These are phyloP conservation scores for Lepidium sativum DNA, from an alignment of 345 rosid genomes.

Conservation along the genomic window DNA sequence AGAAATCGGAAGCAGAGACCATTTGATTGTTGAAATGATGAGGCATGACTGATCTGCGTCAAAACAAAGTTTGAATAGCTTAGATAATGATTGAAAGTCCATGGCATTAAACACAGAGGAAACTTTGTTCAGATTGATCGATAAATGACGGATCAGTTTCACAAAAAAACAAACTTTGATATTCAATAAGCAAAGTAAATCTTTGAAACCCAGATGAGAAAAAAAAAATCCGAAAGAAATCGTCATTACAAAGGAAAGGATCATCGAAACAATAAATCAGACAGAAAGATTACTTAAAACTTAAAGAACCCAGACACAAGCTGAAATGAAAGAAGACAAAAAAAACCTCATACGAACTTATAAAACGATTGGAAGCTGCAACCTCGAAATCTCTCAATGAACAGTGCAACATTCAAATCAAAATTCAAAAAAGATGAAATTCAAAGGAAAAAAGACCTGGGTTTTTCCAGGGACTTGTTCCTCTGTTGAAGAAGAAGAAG, in stretches of 20 bases:
- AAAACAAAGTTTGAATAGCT: background rate
- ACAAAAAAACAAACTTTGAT: background rate
- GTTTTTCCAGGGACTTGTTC: constrained; percentile 3
- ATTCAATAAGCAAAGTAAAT: background rate
- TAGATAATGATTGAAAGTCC: background rate
- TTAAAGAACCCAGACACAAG: background rate
- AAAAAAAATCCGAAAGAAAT: background rate
- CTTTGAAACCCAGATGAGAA: constrained; percentile 5
- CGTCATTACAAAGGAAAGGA: background rate
- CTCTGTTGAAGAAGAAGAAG: constrained; percentile 1
- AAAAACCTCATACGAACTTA: background rate
- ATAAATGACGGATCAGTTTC: background rate
- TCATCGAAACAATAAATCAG: constrained; percentile 3
- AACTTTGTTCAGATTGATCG: background rate
- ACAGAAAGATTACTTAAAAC: background rate
- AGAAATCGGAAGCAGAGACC: constrained; percentile 24
- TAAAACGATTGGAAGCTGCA: background rate
- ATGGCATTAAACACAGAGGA: background rate
- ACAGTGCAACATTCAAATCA: too few relatives aligned
- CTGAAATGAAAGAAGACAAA: background rate
- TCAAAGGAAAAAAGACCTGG: constrained; percentile 9
- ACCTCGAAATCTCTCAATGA: background rate
- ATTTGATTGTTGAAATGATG: constrained; percentile 41
- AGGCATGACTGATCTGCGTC: constrained; percentile 38
- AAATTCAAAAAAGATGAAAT: background rate